phyloP scores from a whole-genome alignment of 495 filamentous ascomycete genomes.

The Penicillium manginii region DNA sequence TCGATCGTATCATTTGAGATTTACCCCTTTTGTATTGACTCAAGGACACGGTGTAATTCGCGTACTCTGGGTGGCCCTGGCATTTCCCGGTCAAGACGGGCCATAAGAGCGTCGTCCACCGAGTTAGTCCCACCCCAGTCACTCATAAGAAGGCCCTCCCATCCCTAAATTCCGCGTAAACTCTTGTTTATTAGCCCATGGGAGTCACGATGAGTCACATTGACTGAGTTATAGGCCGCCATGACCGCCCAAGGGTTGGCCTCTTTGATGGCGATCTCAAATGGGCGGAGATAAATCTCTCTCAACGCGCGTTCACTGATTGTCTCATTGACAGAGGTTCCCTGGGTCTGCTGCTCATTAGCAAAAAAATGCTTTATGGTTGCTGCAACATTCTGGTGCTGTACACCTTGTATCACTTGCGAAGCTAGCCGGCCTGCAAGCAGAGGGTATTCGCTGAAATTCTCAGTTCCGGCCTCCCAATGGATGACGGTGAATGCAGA shows the following conservation, averaged over 20 bases:
- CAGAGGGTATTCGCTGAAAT: no score
- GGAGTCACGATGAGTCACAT: constrained; percentile 68
- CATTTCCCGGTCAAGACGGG: constrained; percentile 75
- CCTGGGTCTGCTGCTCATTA: no score
- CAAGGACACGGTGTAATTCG: constrained; percentile 34
- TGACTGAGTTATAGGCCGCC: constrained; percentile 78
- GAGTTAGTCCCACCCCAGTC: constrained; percentile 59
- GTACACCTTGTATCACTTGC: no score
- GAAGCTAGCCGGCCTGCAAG: no score
- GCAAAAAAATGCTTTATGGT: no score
- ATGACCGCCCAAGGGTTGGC: constrained; percentile 66
- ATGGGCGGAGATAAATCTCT: constrained; percentile 76
- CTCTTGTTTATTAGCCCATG: constrained; percentile 51
- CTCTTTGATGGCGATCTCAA: constrained; percentile 68
- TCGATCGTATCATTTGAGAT: constrained; percentile 55
- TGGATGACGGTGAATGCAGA: no score
- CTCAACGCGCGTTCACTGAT: constrained; percentile 68
- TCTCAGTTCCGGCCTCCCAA: no score
- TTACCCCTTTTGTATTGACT: constrained; percentile 54
- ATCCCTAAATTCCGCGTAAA: constrained; percentile 70
- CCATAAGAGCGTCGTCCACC: constrained; percentile 59
- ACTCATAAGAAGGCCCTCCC: constrained; percentile 47
- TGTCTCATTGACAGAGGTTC: constrained; percentile 54
- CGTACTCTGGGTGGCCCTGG: constrained; percentile 43
- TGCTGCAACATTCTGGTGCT: no score